Conservation (phyloP, 768 basidiomycete species). For the Cubamyces sp. region DNA sequence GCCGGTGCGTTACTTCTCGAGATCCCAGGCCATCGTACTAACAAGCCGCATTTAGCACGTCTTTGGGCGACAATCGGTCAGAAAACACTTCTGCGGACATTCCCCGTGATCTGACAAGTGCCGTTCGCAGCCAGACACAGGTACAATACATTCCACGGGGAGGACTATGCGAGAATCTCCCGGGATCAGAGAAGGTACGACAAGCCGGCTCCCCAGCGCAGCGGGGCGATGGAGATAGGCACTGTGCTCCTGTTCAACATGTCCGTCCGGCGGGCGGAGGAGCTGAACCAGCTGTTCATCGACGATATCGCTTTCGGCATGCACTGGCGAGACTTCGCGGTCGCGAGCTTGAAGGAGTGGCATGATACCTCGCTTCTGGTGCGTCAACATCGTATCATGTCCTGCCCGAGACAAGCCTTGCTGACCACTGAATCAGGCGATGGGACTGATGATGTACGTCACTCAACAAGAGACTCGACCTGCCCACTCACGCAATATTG, state of each 20-base stretch:
- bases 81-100: not conserved
- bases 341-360: slow-evolving; percentile 25
- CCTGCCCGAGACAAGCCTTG: not conserved
- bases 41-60: slow-evolving; percentile 22
- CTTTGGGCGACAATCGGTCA: slow-evolving; percentile 27
- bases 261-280: slow-evolving; percentile 14
- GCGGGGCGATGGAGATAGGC: slow-evolving; percentile 6
- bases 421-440: slow-evolving; percentile 3
- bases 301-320: slow-evolving; percentile 31
- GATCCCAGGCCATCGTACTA: not conserved
- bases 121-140: slow-evolving; percentile 21
- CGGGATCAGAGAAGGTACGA: slow-evolving; percentile 26
- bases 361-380: slow-evolving; percentile 20
- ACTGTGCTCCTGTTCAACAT: slow-evolving; percentile 22
- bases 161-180: slow-evolving; percentile 30
- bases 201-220: not conserved
- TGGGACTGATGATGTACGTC: slow-evolving; percentile 21
- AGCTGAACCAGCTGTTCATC: slow-evolving; percentile 27
- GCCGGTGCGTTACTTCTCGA: slow-evolving; percentile 14
- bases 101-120: no score
- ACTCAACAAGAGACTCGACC: not conserved
- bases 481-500: not conserved
- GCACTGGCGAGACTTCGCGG: slow-evolving; percentile 32
- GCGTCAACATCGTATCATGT: not conserved
- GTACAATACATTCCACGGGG: slow-evolving; percentile 33